phyloP scores from a whole-genome alignment of 257 asterid species.

The Petunia axillaris region DNA sequence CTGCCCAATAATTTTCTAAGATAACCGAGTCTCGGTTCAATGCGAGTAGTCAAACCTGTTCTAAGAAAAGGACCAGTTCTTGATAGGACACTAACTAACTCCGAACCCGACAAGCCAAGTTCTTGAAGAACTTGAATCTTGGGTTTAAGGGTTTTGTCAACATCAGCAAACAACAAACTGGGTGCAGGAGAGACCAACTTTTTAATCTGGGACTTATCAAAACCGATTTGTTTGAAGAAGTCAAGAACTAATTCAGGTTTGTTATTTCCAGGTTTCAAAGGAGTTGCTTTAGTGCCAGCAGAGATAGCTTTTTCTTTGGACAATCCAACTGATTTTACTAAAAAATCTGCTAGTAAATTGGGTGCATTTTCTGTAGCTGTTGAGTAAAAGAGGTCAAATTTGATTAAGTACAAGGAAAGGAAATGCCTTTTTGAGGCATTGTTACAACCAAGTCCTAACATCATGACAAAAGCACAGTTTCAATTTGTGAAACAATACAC shows the following conservation, averaged over 20 bases:
- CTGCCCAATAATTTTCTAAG: slow-evolving; percentile 29
- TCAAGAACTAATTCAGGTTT: slow-evolving; percentile 29
- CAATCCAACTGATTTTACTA: slow-evolving; percentile 31
- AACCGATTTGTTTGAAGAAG: slow-evolving; percentile 34
- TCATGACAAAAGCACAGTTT: not conserved
- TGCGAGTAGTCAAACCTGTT: slow-evolving; percentile 16
- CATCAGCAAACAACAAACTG: slow-evolving; percentile 19
- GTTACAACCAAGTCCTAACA: not conserved
- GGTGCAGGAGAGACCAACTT: slow-evolving; percentile 19
- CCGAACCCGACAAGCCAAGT: slow-evolving; percentile 31
- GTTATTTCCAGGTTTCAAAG: not conserved
- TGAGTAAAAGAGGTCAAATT: not conserved
- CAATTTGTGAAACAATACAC: not conserved
- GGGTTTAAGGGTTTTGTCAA: slow-evolving; percentile 33
- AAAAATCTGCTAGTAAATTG: slow-evolving; percentile 29
- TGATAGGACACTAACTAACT: slow-evolving; percentile 25
- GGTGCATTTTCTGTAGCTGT: not conserved
- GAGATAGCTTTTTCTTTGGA: slow-evolving; percentile 34
- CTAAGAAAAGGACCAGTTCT: not conserved
- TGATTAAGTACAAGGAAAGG: not conserved
- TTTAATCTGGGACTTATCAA: slow-evolving; percentile 33
- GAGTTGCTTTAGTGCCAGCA: slow-evolving; percentile 15
- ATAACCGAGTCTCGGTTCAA: slow-evolving; percentile 25
- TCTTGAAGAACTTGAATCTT: slow-evolving; percentile 29
- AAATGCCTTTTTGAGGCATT: not conserved